A percentile compares a stretch with the other conserved stretches of the same genome.
Evolutionary conservation across 345 rosid genomes (phyloP).

Genomic region (Nasturtium officinale): DNA sequence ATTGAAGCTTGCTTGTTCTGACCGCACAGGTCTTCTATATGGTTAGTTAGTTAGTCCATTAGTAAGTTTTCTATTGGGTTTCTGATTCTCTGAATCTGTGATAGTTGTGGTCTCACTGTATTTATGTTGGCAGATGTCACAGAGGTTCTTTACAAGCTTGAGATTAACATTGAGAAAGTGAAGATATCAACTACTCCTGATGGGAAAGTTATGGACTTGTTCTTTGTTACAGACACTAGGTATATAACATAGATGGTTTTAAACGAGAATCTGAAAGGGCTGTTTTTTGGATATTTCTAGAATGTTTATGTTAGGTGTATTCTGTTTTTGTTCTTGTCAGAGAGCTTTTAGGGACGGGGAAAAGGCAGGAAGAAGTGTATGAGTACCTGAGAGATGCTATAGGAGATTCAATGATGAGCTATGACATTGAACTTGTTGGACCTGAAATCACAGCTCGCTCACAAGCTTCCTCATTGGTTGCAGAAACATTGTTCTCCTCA

Average conservation of each 20-base stretch:
- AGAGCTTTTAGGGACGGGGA: conserved; percentile 74
- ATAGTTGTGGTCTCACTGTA: not conserved
- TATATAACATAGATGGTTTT: conserved; percentile 23
- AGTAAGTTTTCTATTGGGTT: not conserved
- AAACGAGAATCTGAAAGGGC: not conserved
- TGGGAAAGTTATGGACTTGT: conserved; percentile 88
- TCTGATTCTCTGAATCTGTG: not conserved
- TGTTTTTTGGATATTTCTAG: not conserved
- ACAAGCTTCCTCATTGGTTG: conserved; percentile 63
- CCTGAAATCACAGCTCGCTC: conserved; percentile 70
- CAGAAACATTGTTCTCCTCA: conserved; percentile 57
- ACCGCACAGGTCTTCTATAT: conserved; percentile 82
- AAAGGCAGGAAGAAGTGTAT: conserved; percentile 66
- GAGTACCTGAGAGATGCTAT: conserved; percentile 50
- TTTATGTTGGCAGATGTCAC: conserved; percentile 69
- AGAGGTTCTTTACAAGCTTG: conserved; percentile 72
- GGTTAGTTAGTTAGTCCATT: conserved; percentile 68
- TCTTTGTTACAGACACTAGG: conserved; percentile 94
- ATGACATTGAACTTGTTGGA: conserved; percentile 76
- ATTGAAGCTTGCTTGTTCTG: conserved; percentile 71
- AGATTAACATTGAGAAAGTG: conserved; percentile 86
- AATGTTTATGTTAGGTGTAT: conserved; percentile 13
- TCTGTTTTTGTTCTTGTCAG: conserved; percentile 46
- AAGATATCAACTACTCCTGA: conserved; percentile 97
- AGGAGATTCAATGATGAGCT: conserved; percentile 70